phyloP scores from a whole-genome alignment of 2,329 filamentous ascomycete genomes.

The Colletotrichum endophyticum region DNA sequence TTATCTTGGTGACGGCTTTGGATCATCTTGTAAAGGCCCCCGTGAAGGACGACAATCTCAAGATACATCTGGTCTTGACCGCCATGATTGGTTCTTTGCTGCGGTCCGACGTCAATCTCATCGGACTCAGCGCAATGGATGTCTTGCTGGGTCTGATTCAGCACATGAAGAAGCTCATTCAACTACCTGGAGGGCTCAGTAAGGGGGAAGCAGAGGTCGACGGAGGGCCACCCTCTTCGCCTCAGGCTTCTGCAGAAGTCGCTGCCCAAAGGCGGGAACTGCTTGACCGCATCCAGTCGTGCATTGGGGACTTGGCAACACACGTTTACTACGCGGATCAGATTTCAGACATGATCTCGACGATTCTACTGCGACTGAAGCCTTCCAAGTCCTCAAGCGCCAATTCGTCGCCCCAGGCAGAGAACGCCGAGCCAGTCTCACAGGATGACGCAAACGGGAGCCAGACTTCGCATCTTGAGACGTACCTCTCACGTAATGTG shows the following conservation, averaged over 20 bases:
- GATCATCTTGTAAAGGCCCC: slow-evolving; percentile 75
- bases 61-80: slow-evolving; percentile 76
- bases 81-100: slow-evolving; percentile 83
- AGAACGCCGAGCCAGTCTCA: slow-evolving; percentile 47
- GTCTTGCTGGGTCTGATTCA: slow-evolving; percentile 84
- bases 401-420: slow-evolving; percentile 47
- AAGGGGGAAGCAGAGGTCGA: slow-evolving; percentile 36
- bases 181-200: slow-evolving; percentile 54
- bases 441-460: slow-evolving; percentile 34
- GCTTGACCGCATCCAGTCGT: slow-evolving; percentile 70
- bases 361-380: slow-evolving; percentile 79
- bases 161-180: slow-evolving; percentile 79
- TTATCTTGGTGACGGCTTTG: slow-evolving; percentile 83
- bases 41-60: slow-evolving; percentile 72
- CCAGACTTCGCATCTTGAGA: slow-evolving; percentile 48
- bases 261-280: slow-evolving; percentile 66
- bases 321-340: slow-evolving; percentile 98
- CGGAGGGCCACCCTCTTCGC: slow-evolving; percentile 30
- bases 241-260: slow-evolving; percentile 40
- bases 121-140: slow-evolving; percentile 96
- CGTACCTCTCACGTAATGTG: slow-evolving; percentile 56
- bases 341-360: slow-evolving; percentile 89
- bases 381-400: slow-evolving; percentile 56
- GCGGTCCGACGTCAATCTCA: slow-evolving; percentile 88
- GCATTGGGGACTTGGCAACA: slow-evolving; percentile 88